Evolutionary conservation across 2,329 filamentous ascomycete genomes (phyloP).

Genomic region (Aureobasidium sp.): DNA sequence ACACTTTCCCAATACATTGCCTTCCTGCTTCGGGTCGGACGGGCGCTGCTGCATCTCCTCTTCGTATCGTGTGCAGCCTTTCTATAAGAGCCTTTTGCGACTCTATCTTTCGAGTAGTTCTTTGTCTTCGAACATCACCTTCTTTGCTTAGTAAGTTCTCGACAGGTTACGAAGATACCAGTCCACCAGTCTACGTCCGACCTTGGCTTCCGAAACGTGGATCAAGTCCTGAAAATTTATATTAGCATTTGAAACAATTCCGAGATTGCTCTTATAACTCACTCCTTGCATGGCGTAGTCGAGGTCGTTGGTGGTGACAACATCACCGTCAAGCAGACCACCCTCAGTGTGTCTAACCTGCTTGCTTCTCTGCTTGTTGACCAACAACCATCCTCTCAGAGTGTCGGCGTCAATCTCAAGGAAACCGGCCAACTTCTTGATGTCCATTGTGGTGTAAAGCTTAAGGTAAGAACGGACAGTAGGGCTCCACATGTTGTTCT

Average conservation of each 20-base stretch:
- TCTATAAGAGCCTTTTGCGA: not conserved
- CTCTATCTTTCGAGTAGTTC: not conserved
- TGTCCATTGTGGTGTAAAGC: slow-evolving; percentile 98
- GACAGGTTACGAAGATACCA: slow-evolving; percentile 98
- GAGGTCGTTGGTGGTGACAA: slow-evolving; percentile 86
- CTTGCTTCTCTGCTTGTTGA: slow-evolving; percentile 98
- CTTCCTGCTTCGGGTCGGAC: slow-evolving; percentile 10
- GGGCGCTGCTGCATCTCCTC: not conserved
- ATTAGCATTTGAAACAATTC: slow-evolving; percentile 17
- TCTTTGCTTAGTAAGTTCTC: slow-evolving; percentile 63
- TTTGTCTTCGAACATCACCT: not conserved
- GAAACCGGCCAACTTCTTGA: slow-evolving; percentile 96
- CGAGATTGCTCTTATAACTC: slow-evolving; percentile 34
- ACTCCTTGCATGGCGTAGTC: slow-evolving; percentile 95
- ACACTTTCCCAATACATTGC: slow-evolving; percentile 11
- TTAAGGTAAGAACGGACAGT: slow-evolving; percentile 98
- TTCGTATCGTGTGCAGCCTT: not conserved
- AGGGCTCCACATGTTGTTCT: slow-evolving; percentile 97
- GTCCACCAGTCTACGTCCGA: slow-evolving; percentile 91
- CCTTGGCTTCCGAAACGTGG: slow-evolving; percentile 98
- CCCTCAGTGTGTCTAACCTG: slow-evolving; percentile 92
- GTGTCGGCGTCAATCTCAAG: slow-evolving; percentile 95
- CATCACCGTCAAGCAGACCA: slow-evolving; percentile 81
- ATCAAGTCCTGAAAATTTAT: slow-evolving; percentile 64
- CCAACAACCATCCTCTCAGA: slow-evolving; percentile 83